Evolutionary conservation across 257 asterid genomes (phyloP).

Genomic region (Plantago elongata): DNA sequence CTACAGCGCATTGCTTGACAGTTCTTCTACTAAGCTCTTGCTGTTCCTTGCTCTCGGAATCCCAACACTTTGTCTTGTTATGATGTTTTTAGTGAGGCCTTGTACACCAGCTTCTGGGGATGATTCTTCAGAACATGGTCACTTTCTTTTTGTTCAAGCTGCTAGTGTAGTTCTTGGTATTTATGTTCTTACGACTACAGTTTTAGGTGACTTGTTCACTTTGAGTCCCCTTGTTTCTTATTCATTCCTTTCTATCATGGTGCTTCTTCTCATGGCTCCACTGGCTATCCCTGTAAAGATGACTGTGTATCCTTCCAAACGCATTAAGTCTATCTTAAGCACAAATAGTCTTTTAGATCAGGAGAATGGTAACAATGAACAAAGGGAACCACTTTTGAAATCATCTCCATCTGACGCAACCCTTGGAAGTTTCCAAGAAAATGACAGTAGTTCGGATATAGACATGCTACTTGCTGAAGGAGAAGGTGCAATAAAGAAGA

Average conservation of each 20-base stretch:
- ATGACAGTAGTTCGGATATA: conserved; percentile 36
- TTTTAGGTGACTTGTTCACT: conserved; percentile 34
- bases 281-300: conserved; percentile 63
- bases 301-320: conserved; percentile 50
- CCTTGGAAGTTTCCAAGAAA: conserved; percentile 33
- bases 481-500: conserved; percentile 51
- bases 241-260: conserved; percentile 40
- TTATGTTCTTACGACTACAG: conserved; percentile 48
- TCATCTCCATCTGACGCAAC: conserved; percentile 34
- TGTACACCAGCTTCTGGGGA: conserved; percentile 61
- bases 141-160: conserved; percentile 55
- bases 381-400: conserved; percentile 35
- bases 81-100: conserved; percentile 62
- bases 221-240: conserved; percentile 31
- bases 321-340: conserved; percentile 16
- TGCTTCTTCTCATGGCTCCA: conserved; percentile 60
- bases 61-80: conserved; percentile 42
- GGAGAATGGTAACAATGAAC: conserved; percentile 19
- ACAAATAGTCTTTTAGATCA: not conserved
- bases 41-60: conserved; percentile 50
- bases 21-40: conserved; percentile 50
- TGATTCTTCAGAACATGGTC: conserved; percentile 43
- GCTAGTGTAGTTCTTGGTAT: conserved; percentile 58
- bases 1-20: conserved; percentile 42
- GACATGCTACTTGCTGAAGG: conserved; percentile 61